Percentiles rank a stretch among this genome's conserved stretches.
Evolutionary conservation across 768 basidiomycete species (phyloP).

Genomic region (Boletus rufocinnamomeus): DNA sequence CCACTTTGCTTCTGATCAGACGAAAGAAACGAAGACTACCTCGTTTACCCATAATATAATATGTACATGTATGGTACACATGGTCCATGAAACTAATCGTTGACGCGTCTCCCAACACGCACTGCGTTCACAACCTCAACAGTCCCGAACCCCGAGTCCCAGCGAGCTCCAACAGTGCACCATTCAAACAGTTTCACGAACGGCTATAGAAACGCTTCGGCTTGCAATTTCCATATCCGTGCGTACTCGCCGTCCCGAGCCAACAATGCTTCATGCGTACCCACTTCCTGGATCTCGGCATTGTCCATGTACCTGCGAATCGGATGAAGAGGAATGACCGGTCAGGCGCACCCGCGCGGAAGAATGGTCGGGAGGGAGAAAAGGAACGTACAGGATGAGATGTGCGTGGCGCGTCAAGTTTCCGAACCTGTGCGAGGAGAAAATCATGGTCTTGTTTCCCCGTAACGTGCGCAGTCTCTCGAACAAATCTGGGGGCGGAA

Average conservation of each 20-base stretch:
- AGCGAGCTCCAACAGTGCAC: not conserved
- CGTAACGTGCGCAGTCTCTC: slow-evolving; percentile 64
- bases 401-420: slow-evolving; percentile 73
- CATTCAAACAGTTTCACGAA: not conserved
- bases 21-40: too few species aligned
- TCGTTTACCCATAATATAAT: too few species aligned
- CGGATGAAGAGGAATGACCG: not conserved
- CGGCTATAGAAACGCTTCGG: slow-evolving; percentile 58
- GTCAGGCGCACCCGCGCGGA: not conserved
- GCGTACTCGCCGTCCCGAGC: slow-evolving; percentile 64
- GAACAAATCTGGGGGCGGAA: slow-evolving; percentile 56
- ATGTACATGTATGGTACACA: not conserved
- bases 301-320: slow-evolving; percentile 66
- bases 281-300: slow-evolving; percentile 59
- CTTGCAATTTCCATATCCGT: slow-evolving; percentile 72
- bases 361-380: not conserved
- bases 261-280: slow-evolving; percentile 64
- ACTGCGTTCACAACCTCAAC: not conserved
- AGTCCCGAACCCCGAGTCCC: not conserved
- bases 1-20: too few species aligned
- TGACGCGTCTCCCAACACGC: not conserved
- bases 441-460: slow-evolving; percentile 81
- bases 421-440: slow-evolving; percentile 66
- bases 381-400: slow-evolving; percentile 54
- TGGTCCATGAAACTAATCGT: not conserved